phyloP scores from a whole-genome alignment of 305 asterid genomes.

The Fraxinus sp. region DNA sequence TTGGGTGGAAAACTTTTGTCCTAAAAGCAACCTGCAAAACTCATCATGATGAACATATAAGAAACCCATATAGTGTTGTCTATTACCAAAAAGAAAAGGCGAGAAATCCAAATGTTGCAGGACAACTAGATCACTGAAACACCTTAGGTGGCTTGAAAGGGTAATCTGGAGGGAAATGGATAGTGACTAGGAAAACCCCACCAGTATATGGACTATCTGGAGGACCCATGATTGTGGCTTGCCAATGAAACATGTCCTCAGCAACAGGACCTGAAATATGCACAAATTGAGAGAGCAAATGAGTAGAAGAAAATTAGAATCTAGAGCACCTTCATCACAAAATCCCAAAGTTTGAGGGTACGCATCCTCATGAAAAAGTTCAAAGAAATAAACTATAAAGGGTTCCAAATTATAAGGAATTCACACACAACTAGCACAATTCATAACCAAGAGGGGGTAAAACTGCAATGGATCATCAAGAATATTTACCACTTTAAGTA shows the following conservation, averaged over 20 bases:
- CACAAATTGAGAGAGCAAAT: constrained; percentile 4
- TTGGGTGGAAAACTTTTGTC: constrained; percentile 89
- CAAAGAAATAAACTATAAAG: neutral
- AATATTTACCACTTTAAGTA: neutral
- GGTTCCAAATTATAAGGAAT: neutral
- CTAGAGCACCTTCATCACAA: neutral
- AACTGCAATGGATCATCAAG: neutral
- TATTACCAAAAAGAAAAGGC: neutral
- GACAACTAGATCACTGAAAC: constrained; percentile 12
- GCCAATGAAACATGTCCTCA: constrained; percentile 93
- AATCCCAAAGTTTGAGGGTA: neutral
- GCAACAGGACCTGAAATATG: constrained; percentile 70
- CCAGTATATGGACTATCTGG: constrained; percentile 80
- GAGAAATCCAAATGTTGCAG: neutral
- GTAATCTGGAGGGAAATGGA: constrained; percentile 77
- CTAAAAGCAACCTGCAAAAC: constrained; percentile 75
- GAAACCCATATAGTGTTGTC: neutral
- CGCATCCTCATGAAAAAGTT: neutral
- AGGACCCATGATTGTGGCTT: constrained; percentile 92
- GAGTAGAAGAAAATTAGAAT: neutral
- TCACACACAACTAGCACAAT: constrained; percentile 2
- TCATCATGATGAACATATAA: constrained; percentile 19
- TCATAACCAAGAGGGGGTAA: neutral
- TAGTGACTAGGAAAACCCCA: constrained; percentile 77
- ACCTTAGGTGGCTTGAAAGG: constrained; percentile 96